A percentile compares a stretch with the other conserved stretches of the same genome.
phyloP scores from a whole-genome alignment of 176 grass and related monocot species.

The Paspalum vaginatum region DNA sequence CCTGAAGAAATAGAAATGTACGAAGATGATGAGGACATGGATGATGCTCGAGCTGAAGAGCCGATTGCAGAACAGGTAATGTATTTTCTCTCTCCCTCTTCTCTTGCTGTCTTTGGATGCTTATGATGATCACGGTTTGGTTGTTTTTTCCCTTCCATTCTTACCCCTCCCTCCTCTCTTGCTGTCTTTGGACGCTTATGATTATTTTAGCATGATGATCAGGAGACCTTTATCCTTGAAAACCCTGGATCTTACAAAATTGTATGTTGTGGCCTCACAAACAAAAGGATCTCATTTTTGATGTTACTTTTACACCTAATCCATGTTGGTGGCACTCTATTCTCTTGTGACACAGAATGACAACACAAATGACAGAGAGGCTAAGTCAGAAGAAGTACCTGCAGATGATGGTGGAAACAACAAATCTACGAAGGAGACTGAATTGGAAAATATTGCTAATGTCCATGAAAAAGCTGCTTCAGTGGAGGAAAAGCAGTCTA shows the following conservation, averaged over 20 bases:
- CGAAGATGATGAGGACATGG: conserved; percentile 76
- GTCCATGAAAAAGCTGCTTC: conserved; percentile 34
- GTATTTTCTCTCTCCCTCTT: too few relatives aligned
- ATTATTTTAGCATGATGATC: too few relatives aligned
- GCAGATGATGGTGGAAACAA: conserved; percentile 49
- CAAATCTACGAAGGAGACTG: conserved; percentile 28
- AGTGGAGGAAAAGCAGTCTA: conserved; percentile 23
- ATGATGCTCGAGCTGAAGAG: conserved; percentile 51
- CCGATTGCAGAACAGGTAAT: conserved; percentile 36
- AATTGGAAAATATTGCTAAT: conserved; percentile 40
- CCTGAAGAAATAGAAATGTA: conserved; percentile 78
- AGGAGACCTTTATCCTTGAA: too few relatives aligned
- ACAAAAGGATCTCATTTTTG: not conserved
- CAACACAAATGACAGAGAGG: conserved; percentile 31
- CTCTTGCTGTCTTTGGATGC: too few relatives aligned
- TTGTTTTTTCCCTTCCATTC: too few relatives aligned
- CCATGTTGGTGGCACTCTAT: conserved; percentile 3
- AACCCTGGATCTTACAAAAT: not conserved
- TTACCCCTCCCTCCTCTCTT: too few relatives aligned
- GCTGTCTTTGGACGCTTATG: too few relatives aligned
- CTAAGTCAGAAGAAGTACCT: conserved; percentile 38
- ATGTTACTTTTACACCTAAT: conserved; percentile 10
- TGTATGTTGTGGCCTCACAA: not conserved
- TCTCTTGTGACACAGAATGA: conserved; percentile 48
- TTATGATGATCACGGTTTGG: too few relatives aligned